Conservation (phyloP, 176 grass and related monocot species). For the Lolium perenne region DNA sequence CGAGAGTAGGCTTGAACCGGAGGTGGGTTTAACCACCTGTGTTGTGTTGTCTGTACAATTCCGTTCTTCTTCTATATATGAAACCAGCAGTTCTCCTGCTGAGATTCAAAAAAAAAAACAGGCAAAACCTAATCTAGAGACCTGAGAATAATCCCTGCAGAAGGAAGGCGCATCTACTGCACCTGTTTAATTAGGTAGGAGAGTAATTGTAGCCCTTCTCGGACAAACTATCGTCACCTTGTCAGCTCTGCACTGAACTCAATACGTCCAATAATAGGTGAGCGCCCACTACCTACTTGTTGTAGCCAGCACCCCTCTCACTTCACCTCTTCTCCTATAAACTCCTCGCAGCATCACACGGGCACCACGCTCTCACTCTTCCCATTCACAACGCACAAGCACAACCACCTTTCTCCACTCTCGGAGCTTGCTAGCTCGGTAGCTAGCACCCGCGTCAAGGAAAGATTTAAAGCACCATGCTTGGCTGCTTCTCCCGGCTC, state of each 20-base stretch:
- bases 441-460: not conserved
- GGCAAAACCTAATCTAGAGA: not conserved
- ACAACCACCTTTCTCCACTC: not conserved
- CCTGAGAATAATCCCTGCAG: not conserved
- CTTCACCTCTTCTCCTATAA: conserved; percentile 20
- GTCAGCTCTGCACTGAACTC: conserved; percentile 45
- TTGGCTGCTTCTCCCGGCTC: conserved; percentile 83
- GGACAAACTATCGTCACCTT: conserved; percentile 31
- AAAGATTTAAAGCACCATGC: conserved; percentile 44
- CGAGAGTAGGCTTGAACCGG: too few relatives aligned
- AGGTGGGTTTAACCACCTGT: too few relatives aligned
- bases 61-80: too few relatives aligned
- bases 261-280: conserved; percentile 37
- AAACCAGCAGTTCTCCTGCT: too few relatives aligned
- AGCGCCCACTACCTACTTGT: conserved; percentile 5
- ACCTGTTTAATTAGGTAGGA: conserved; percentile 24
- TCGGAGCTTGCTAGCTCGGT: not conserved
- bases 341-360: conserved; percentile 29
- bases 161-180: not conserved
- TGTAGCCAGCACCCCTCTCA: not conserved
- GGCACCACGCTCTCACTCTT: conserved; percentile 12
- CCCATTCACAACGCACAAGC: conserved; percentile 28
- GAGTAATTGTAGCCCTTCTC: conserved; percentile 6
- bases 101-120: too few relatives aligned
- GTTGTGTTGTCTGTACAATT: too few relatives aligned